Evolutionary conservation across 2,329 filamentous ascomycete species (phyloP), one percentile per base, ranked within the genome.

Genomic region (Xylariaceae sp.): DNA sequence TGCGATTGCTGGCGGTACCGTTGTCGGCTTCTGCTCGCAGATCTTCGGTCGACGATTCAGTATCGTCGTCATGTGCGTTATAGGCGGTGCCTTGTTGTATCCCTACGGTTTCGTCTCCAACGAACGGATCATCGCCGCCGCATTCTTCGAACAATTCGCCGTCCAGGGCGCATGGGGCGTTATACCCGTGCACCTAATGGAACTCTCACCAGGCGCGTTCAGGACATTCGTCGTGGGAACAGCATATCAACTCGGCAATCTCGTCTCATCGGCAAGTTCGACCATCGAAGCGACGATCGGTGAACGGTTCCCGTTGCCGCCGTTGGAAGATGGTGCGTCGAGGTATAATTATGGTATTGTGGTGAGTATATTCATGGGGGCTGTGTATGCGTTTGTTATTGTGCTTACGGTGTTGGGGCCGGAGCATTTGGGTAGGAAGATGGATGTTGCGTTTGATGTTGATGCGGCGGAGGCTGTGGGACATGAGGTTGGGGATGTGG

Each of bases 321-420:
- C 82, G 0, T 81, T 80, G 1, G 72, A 79, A 15, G 71, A 74
- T 0, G 79, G 76, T 0, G 72, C 75, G 37, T 8, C 37, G 37
- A 72, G 88, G 2, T 90, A 88, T 72, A 77, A 90, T 60, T 95
- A 95, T 66, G 90, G 90, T 45, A 87, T 87, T 67, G 90, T 95
- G 8, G 93, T 96, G 64, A 90, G 87, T 70, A 94, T 95, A 69
- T 96, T 96, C 75, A 92, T 96, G 88, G 92, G 81, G 0, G 91
- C 88, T 66, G 90, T 95, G 1, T 96, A 82, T 66, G 80, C 70
- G 30, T 86, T 84, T 61, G 77, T 83, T n/a, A 78, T 86, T 44
- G 1, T 84, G 4, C 70, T 90, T 57, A 87, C 86, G 0, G 72
- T 89, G 8, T 49, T 89, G 2, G 88, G 88, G 0, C 82, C 82